Conservation (phyloP, 2,329 filamentous ascomycete species). For the Diaporthe sp. region DNA sequence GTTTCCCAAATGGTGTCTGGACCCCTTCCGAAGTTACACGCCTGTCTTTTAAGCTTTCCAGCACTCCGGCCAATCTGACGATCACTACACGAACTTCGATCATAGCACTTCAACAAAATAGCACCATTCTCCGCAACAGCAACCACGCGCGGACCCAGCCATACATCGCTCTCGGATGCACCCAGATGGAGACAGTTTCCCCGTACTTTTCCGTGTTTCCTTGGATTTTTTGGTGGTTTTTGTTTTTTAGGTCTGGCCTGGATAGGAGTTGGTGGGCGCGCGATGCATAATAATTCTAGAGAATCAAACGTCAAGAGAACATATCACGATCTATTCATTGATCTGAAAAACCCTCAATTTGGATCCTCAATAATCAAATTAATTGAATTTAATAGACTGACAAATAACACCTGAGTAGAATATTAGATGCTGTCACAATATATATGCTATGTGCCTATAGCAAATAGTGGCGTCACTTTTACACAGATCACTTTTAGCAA, state of each 20-base stretch:
- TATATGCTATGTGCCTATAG: too few relatives aligned
- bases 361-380: too few relatives aligned
- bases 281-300: background rate
- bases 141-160: background rate
- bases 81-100: slow-evolving; percentile 23
- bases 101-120: background rate
- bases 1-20: slow-evolving; percentile 13
- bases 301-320: too few relatives aligned
- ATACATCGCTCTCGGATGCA: background rate
- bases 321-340: too few relatives aligned
- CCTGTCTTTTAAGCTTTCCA: slow-evolving; percentile 17
- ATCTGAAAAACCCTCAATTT: too few relatives aligned
- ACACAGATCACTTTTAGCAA: too few relatives aligned
- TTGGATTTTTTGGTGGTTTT: background rate
- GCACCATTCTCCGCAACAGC: slow-evolving; percentile 1
- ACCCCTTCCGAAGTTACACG: slow-evolving; percentile 10
- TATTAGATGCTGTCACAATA: too few relatives aligned
- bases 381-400: too few relatives aligned
- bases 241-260: background rate
- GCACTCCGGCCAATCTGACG: slow-evolving; percentile 19
- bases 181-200: background rate
- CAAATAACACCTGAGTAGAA: too few relatives aligned
- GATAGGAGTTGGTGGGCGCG: slow-evolving; percentile 1
- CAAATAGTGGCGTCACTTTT: too few relatives aligned
- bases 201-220: background rate